A percentile compares a stretch with the other conserved stretches of the same genome.
Evolutionary conservation across 106 monocot genomes (phyloP).

Genomic region (Gastrodia elata): DNA sequence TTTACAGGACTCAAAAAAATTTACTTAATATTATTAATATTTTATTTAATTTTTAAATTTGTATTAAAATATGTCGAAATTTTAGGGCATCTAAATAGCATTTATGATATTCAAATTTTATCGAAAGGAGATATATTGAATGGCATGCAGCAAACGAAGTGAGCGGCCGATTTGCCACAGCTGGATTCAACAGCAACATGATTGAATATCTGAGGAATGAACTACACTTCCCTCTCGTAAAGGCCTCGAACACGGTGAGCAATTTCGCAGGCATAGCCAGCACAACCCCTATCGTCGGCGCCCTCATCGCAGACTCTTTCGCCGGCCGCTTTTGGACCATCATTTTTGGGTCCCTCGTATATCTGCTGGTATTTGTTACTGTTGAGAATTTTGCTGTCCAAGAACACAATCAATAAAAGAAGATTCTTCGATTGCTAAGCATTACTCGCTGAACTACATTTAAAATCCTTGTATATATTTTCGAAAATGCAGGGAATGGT

Average conservation of each 20-base stretch:
- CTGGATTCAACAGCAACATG: conserved; percentile 35
- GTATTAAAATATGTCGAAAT: too few relatives aligned
- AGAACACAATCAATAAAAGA: too few relatives aligned
- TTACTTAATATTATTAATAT: neutral
- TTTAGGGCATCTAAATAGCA: too few relatives aligned
- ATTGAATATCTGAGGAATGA: conserved; percentile 31
- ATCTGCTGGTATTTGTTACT: conserved; percentile 17
- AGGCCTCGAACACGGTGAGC: conserved; percentile 39
- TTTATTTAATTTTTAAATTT: neutral
- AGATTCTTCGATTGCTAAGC: too few relatives aligned
- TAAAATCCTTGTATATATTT: too few relatives aligned
- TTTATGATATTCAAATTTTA: too few relatives aligned
- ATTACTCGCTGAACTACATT: too few relatives aligned
- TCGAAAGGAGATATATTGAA: too few relatives aligned
- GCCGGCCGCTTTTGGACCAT: conserved; percentile 45
- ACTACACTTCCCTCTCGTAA: conserved; percentile 35
- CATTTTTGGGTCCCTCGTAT: conserved; percentile 25
- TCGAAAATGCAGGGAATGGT: conserved; percentile 39
- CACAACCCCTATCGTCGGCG: conserved; percentile 28
- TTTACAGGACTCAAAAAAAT: too few relatives aligned
- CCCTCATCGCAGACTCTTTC: conserved; percentile 33
- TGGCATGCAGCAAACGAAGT: conserved; percentile 40
- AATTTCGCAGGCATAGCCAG: conserved; percentile 25
- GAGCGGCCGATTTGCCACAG: conserved; percentile 26
- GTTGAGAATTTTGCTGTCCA: too few relatives aligned